Conservation (phyloP, 345 rosid genomes). For the Brassica juncea region DNA sequence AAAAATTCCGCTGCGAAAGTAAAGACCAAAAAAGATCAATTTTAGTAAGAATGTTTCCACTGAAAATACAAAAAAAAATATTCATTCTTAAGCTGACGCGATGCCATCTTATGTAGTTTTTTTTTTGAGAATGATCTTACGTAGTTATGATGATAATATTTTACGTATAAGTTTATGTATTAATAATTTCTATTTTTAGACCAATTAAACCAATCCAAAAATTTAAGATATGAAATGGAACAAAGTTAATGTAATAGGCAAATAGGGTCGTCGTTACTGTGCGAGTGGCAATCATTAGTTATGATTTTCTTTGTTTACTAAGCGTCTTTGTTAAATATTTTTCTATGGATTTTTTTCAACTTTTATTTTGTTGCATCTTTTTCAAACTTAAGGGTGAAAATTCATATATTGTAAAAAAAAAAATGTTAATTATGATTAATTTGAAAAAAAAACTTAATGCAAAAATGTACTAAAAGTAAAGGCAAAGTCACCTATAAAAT, state of each 20-base stretch:
- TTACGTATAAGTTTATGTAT: background rate
- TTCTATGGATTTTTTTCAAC: background rate
- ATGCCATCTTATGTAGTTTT: background rate
- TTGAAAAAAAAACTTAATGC: background rate
- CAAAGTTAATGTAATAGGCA: background rate
- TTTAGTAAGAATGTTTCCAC: background rate
- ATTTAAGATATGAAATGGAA: background rate
- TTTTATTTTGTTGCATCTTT: background rate
- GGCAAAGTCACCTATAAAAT: conserved; percentile 44
- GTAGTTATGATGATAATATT: background rate
- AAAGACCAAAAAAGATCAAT: conserved; percentile 6
- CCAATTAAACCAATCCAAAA: background rate
- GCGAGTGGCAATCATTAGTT: background rate
- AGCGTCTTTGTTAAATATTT: background rate
- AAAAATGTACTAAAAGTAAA: background rate
- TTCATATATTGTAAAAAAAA: background rate
- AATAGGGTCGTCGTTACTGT: no score
- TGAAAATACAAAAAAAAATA: background rate
- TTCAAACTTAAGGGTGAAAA: background rate
- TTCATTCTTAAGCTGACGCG: background rate
- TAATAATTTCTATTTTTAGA: background rate
- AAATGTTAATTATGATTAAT: background rate
- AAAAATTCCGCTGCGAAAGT: conserved; percentile 45
- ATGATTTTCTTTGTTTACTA: no score
- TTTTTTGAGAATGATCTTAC: background rate